phyloP scores from a whole-genome alignment of 805 yeast genomes.

The Barnettozyma sucrosica region DNA sequence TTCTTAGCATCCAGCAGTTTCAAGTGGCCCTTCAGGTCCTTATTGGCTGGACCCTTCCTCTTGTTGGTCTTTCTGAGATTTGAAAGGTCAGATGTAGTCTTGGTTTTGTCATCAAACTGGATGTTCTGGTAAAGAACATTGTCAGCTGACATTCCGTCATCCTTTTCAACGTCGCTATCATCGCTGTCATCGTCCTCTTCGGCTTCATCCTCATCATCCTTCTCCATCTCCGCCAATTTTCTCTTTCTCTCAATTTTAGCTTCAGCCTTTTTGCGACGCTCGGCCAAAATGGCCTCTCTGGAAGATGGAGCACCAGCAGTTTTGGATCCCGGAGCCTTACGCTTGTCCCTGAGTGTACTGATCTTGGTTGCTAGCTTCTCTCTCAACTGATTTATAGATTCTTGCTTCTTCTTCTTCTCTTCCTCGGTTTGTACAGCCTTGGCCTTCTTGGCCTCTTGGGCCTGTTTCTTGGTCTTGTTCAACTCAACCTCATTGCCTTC shows the following conservation, averaged over 20 bases:
- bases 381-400: conserved; percentile 60
- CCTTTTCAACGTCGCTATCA: conserved; percentile 31
- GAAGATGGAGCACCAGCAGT: conserved; percentile 78
- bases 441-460: background rate
- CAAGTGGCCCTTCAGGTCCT: conserved; percentile 81
- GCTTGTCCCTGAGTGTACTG: conserved; percentile 58
- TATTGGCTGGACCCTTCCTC: conserved; percentile 78
- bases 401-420: conserved; percentile 41
- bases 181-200: conserved; percentile 33
- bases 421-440: conserved; percentile 14
- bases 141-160: conserved; percentile 27
- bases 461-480: conserved; percentile 3
- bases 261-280: conserved; percentile 44
- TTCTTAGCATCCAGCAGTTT: conserved; percentile 69
- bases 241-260: conserved; percentile 33
- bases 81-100: conserved; percentile 67
- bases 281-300: conserved; percentile 71
- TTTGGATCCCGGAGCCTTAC: conserved; percentile 89
- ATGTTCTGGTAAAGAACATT: conserved; percentile 74
- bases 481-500: conserved; percentile 48
- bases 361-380: conserved; percentile 77
- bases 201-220: conserved; percentile 36
- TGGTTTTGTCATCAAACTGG: conserved; percentile 74
- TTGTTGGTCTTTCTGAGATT: conserved; percentile 50
- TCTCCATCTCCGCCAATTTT: conserved; percentile 33